These are phyloP conservation scores for Diplodia mutila DNA, from an alignment of 2,329 filamentous ascomycete genomes.

Conservation along the genomic window DNA sequence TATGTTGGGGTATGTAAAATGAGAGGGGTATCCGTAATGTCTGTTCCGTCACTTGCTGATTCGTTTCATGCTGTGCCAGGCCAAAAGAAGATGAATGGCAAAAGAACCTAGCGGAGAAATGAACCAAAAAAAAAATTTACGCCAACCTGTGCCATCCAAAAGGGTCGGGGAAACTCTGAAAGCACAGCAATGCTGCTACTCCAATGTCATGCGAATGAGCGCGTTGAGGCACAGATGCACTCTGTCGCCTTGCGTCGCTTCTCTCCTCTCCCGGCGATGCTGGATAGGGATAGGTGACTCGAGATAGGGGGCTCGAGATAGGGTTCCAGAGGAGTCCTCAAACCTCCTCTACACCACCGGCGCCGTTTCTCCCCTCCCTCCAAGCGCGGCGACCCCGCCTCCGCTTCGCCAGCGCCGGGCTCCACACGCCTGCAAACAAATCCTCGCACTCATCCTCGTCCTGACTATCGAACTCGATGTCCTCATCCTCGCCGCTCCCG, in stretches of 20 bases:
- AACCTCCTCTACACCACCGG: constrained; percentile 19
- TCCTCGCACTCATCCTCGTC: constrained; percentile 71
- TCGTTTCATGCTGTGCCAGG: neutral
- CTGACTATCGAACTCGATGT: constrained; percentile 65
- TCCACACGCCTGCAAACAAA: constrained; percentile 66
- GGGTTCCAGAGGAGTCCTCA: neutral
- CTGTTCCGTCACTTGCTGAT: constrained; percentile 1
- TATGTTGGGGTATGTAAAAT: constrained; percentile 2
- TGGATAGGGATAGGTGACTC: neutral
- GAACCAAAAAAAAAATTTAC: neutral
- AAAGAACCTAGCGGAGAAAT: neutral
- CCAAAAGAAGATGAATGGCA: neutral
- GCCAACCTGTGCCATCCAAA: neutral
- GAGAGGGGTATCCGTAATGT: constrained; percentile 16
- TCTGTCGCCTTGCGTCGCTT: neutral
- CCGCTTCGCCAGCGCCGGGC: constrained; percentile 55
- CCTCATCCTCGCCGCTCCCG: constrained; percentile 32
- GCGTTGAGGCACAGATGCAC: neutral
- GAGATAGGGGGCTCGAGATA: too few relatives aligned
- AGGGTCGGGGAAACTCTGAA: neutral
- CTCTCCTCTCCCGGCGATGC: neutral
- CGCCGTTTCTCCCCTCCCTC: constrained; percentile 20
- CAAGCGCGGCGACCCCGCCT: constrained; percentile 39
- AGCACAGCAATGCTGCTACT: neutral
- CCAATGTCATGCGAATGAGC: neutral